Percentiles rank a stretch among this genome's conserved stretches.
These are phyloP conservation scores for Plantago rigida DNA, from an alignment of 305 asterid species.

Conservation along the genomic window DNA sequence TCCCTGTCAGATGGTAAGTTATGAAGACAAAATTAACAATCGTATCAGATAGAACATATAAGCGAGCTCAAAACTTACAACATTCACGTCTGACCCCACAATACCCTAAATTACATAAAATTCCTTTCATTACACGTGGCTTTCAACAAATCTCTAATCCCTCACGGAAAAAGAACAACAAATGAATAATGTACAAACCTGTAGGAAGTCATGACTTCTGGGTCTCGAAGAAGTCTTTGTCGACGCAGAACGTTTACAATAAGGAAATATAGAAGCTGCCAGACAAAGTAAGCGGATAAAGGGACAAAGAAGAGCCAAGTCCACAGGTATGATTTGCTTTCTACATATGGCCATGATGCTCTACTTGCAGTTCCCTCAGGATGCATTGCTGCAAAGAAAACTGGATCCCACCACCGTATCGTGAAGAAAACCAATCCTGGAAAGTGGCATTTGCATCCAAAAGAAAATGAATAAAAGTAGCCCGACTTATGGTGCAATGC, in stretches of 20 bases:
- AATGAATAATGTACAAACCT: conserved; percentile 39
- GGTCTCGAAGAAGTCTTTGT: conserved; percentile 72
- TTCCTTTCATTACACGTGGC: too few species aligned
- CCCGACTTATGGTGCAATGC: too few species aligned
- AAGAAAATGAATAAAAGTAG: neutral
- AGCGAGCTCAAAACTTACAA: too few species aligned
- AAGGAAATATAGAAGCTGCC: conserved; percentile 89
- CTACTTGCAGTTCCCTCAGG: conserved; percentile 63
- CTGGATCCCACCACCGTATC: conserved; percentile 95
- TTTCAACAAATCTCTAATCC: too few species aligned
- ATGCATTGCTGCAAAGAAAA: conserved; percentile 71
- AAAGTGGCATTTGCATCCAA: conserved; percentile 15
- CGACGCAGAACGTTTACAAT: conserved; percentile 85
- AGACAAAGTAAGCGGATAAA: conserved; percentile 57
- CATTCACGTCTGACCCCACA: too few species aligned
- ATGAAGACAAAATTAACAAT: neutral
- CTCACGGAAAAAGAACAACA: too few species aligned
- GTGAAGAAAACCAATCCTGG: conserved; percentile 88
- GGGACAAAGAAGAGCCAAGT: conserved; percentile 92
- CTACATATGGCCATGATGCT: conserved; percentile 82
- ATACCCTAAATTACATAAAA: too few species aligned
- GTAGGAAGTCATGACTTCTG: conserved; percentile 97
- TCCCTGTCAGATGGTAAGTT: conserved; percentile 43
- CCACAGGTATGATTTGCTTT: conserved; percentile 70
- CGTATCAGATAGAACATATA: too few species aligned